Evolutionary conservation across 2,329 filamentous ascomycete species (phyloP).

Genomic region (Pseudogymnoascus sp.): DNA sequence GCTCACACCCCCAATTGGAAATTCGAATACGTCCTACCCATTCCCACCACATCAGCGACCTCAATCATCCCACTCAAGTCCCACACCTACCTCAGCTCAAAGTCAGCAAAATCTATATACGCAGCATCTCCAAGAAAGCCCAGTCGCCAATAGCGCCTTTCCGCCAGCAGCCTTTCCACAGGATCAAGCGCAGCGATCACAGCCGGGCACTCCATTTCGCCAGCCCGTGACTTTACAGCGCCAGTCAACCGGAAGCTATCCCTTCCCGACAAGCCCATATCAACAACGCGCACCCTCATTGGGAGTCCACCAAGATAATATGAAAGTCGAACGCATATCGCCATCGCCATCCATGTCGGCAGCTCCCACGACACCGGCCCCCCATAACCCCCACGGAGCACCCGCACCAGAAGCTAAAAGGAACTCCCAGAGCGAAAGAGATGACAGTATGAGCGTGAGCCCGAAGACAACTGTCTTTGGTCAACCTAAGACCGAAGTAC

Average conservation of each 20-base stretch:
- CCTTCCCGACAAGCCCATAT: conserved; percentile 53
- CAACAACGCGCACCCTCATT: conserved; percentile 40
- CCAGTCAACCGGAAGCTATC: conserved; percentile 38
- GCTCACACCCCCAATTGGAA: conserved; percentile 29
- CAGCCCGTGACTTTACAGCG: conserved; percentile 41
- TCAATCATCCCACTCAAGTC: conserved; percentile 50
- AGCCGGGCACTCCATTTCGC: conserved; percentile 40
- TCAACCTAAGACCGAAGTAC: conserved; percentile 24
- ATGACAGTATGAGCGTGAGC: conserved; percentile 67
- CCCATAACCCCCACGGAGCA: conserved; percentile 43
- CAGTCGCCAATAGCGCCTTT: conserved; percentile 29
- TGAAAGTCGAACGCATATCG: conserved; percentile 31
- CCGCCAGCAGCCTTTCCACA: conserved; percentile 24
- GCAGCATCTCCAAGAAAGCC: conserved; percentile 47
- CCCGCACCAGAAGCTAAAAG: conserved; percentile 33
- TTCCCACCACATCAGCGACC: conserved; percentile 41
- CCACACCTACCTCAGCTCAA: conserved; percentile 56
- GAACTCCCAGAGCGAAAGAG: conserved; percentile 54
- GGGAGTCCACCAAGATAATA: conserved; percentile 20
- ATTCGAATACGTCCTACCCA: conserved; percentile 27
- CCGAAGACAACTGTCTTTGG: conserved; percentile 57
- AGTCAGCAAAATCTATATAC: conserved; percentile 48
- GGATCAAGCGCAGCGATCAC: conserved; percentile 24
- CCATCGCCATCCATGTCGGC: conserved; percentile 33
- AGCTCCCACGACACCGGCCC: conserved; percentile 36